Evolutionary conservation across 768 basidiomycete species (phyloP), one percentile per base, ranked within the genome.

Genomic region (Suillus sp.): DNA sequence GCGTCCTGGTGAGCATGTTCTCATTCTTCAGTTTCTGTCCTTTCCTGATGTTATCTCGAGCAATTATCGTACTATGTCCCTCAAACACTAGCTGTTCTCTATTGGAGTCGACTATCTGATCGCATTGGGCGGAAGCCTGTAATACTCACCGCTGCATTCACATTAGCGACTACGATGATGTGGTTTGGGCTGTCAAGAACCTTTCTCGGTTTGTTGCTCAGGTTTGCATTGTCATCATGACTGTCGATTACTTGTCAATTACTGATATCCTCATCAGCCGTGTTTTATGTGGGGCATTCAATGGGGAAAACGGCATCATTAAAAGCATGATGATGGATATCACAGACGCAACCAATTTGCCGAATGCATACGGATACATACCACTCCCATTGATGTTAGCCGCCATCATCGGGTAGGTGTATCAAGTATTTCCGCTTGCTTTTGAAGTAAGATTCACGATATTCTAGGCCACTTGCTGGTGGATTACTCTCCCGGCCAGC

Each of bases 51-150:
- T 43, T 9, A 9, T 43, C 42, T 43, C 42, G 42, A 91, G 90
- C 85, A 91, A 81, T 91, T 89, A 3, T 71, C 90, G 35, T 92
- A 91, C 76, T 92, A 88, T 66, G 77, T 88, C 25, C 85, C 89
- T 0, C 87, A 92, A 72, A 89, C 90, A 0, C 70, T 84, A 60
- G 86, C 87, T 4, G 85, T 91, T 34, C 74, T 92, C 35, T 85
- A 89, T 60, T 93, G 90, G 89, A 87, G 87, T 70, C 82, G 88
- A 37, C 65, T 85, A 14, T 91, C 89, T 10, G 90, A 92, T 69
- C 76, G 78, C 48, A 75, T 92, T 20, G 90, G 91, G 10, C 84
- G 90, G 47, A 91, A 88, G 68, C 90, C 90, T 0, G 84, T 92
- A 34, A 84, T 92, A 63, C 79, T 91, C 47, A 78, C 74, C 2